Percentiles rank a stretch among this genome's conserved stretches.
phyloP scores from a whole-genome alignment of 805 yeast genomes.

The Ogataea degrootiae region DNA sequence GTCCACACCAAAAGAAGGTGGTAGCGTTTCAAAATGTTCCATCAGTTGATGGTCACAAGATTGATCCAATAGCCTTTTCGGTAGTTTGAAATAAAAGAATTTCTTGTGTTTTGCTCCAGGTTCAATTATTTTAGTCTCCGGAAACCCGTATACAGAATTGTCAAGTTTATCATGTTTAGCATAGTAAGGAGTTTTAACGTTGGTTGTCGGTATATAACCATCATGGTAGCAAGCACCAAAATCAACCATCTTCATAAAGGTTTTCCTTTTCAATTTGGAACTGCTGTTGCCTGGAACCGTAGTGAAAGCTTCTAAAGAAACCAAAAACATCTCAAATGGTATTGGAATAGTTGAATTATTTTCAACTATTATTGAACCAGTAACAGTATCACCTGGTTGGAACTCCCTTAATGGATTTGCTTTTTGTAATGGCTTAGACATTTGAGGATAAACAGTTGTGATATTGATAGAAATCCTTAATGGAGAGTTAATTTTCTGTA shows the following conservation, averaged over 20 bases:
- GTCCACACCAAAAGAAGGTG: slow-evolving; percentile 38
- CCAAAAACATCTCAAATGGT: slow-evolving; percentile 55
- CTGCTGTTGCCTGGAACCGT: slow-evolving; percentile 15
- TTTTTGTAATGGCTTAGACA: slow-evolving; percentile 17
- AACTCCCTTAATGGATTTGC: slow-evolving; percentile 43
- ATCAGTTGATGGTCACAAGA: slow-evolving; percentile 38
- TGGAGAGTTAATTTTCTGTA: slow-evolving; percentile 18
- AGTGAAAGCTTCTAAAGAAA: slow-evolving; percentile 46
- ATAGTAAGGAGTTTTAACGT: slow-evolving; percentile 15
- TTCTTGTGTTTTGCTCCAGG: slow-evolving; percentile 50
- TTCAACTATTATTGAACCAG: slow-evolving; percentile 45
- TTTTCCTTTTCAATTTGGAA: slow-evolving; percentile 16
- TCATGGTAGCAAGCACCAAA: slow-evolving; percentile 43
- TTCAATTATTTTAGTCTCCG: slow-evolving; percentile 35
- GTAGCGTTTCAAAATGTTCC: slow-evolving; percentile 31
- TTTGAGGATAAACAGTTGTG: slow-evolving; percentile 38
- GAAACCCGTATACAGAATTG: slow-evolving; percentile 33
- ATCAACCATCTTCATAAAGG: slow-evolving; percentile 46
- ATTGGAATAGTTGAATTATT: slow-evolving; percentile 36
- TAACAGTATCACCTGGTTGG: slow-evolving; percentile 58
- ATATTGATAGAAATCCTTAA: slow-evolving; percentile 25
- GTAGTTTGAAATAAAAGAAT: slow-evolving; percentile 52
- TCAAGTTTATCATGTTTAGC: slow-evolving; percentile 20
- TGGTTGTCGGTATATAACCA: slow-evolving; percentile 26
- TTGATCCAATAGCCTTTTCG: slow-evolving; percentile 44